Base-by-base conservation (phyloP, 495 filamentous ascomycete genomes). In the Aspergillus biplanus region DNA sequence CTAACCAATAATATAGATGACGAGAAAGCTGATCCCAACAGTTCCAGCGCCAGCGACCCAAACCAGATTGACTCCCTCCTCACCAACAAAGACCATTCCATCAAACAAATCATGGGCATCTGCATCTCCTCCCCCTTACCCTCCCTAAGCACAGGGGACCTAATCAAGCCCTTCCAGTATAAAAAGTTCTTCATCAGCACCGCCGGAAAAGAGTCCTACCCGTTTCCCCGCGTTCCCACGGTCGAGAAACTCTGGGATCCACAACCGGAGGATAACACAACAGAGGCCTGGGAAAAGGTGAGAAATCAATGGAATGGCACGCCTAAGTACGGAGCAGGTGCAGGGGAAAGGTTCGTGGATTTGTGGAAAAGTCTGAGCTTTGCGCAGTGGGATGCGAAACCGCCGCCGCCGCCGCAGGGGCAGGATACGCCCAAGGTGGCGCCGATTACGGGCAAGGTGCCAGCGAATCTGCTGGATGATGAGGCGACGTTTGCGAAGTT, bases 171-270 rank as follows among this genome's bases (percentile, higher is more conserved):
- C 35, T 56, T 56, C 32, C 7, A 56, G 7, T 56, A 56, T 21
- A 56, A 56, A 21, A 56, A 11, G 7, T 56, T 56, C 54, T 56
- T 56, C 54, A 56, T 35, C 54, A 15, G 18, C 9, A 42, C 7
- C 18, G 54, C 32, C 5, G 32, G 54, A 6, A 54, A 54, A 54
- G 54, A 42, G 33, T 21, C 54, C 9, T 56, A 35, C 39, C 54
- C 4, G 5, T 56, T 56, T n/a, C 54, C 54, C 31, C 9, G 18
- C 5, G 18, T 56, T 21, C 7, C 5, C 54, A 11, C 12, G 54
- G 33, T 15, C 33, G 12, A 37, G 32, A 33, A 35, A 15, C 9
- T 8, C 31, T 56, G 54, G 54, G 13, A 56, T 12, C 54, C 54
- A 42, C 6, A 56, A 12, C 15, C 8, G 4, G 54, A 35, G 12